Evolutionary conservation across 345 rosid species (phyloP).

Genomic region (Brassica carinata): DNA sequence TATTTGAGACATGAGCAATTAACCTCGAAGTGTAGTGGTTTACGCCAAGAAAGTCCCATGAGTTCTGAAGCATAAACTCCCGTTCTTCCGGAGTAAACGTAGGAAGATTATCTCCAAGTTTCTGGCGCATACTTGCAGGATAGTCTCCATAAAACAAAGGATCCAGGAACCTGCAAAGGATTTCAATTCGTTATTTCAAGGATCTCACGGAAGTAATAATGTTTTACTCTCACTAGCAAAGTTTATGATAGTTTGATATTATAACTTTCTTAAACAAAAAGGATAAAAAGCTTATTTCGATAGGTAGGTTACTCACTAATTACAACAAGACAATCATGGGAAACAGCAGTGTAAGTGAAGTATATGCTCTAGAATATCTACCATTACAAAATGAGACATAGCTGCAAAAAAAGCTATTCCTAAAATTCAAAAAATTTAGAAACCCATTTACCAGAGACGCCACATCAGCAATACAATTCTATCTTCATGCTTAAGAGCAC

Average conservation of each 20-base stretch:
- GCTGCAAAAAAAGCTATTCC: background rate
- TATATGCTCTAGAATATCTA: background rate
- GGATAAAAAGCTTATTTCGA: background rate
- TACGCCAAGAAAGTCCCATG: constrained; percentile 80
- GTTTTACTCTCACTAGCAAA: background rate
- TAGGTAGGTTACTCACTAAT: background rate
- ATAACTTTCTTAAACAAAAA: background rate
- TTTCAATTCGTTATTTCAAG: constrained; percentile 12
- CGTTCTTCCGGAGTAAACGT: constrained; percentile 70
- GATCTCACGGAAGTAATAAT: background rate
- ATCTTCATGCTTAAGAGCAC: background rate
- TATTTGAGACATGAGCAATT: constrained; percentile 53
- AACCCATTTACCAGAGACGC: background rate
- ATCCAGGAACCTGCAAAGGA: constrained; percentile 64
- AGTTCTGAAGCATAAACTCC: constrained; percentile 51
- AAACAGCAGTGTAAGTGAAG: background rate
- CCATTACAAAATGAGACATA: background rate
- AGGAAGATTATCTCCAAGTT: constrained; percentile 71
- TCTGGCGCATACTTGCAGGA: constrained; percentile 71
- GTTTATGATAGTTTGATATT: constrained; percentile 6
- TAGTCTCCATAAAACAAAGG: constrained; percentile 84
- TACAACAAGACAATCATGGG: background rate
- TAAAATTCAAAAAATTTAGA: background rate
- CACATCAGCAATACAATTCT: constrained; percentile 10
- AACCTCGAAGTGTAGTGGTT: constrained; percentile 90